Percentiles rank a stretch among this genome's conserved stretches.
Evolutionary conservation across 768 basidiomycete species (phyloP).

Genomic region (Tylopilus intermedius): DNA sequence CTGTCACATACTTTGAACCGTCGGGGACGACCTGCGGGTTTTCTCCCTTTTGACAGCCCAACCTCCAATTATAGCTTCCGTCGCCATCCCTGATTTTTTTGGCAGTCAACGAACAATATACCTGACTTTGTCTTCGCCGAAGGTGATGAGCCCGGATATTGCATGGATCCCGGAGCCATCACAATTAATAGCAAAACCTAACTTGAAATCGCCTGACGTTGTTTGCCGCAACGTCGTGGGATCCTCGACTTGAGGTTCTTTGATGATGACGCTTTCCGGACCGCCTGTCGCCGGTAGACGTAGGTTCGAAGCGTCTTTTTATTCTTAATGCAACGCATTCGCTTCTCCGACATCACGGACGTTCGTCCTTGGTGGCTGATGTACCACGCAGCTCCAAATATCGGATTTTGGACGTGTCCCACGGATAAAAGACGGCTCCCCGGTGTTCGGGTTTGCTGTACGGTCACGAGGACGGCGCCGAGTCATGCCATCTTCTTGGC

Average conservation of each 20-base stretch:
- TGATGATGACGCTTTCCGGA: not conserved
- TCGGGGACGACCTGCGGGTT: not conserved
- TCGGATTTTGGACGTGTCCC: not conserved
- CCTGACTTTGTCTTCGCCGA: not conserved
- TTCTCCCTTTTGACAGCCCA: not conserved
- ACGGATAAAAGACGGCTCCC: not conserved
- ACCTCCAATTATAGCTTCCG: not conserved
- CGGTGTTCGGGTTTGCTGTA: not conserved
- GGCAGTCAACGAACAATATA: not conserved
- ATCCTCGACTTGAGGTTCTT: not conserved
- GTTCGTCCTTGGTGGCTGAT: not conserved
- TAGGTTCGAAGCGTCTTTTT: not conserved
- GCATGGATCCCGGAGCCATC: constrained; percentile 1
- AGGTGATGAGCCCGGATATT: not conserved
- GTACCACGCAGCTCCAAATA: not conserved
- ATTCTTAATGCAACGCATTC: not conserved
- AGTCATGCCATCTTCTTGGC: not conserved
- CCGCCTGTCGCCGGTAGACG: not conserved
- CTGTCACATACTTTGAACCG: no score
- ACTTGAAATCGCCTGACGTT: not conserved
- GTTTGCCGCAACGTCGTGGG: constrained; percentile 2
- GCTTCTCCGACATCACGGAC: not conserved
- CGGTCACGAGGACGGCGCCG: not conserved
- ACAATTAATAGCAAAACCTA: not conserved
- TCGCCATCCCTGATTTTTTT: not conserved